These are phyloP conservation scores for Microdochium trichocladiopsis DNA, from an alignment of 2,329 filamentous ascomycete species.

Conservation along the genomic window DNA sequence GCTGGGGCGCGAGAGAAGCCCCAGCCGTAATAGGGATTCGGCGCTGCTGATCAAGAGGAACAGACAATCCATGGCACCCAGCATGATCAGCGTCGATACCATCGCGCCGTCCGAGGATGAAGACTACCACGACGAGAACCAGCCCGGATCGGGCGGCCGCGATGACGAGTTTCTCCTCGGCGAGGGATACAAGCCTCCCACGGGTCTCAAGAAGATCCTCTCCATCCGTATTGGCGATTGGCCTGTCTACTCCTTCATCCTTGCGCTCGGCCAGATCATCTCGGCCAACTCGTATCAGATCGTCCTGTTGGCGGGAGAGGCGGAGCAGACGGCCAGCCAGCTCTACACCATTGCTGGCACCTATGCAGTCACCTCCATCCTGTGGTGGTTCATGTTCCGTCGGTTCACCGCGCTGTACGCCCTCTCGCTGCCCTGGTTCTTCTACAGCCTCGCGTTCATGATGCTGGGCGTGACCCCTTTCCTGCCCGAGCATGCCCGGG, in stretches of 20 bases:
- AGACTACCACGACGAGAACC: too few species aligned
- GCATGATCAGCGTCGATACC: too few species aligned
- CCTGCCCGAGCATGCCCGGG: conserved; percentile 26
- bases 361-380: conserved; percentile 48
- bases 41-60: too few species aligned
- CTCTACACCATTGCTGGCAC: conserved; percentile 54
- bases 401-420: conserved; percentile 47
- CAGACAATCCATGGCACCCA: too few species aligned
- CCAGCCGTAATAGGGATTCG: too few species aligned
- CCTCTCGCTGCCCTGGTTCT: conserved; percentile 53
- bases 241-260: conserved; percentile 55
- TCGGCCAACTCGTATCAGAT: conserved; percentile 63
- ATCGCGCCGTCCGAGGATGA: too few species aligned
- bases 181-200: conserved; percentile 47
- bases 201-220: conserved; percentile 43
- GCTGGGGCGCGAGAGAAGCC: too few species aligned
- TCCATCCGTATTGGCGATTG: conserved; percentile 49
- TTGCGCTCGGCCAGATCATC: conserved; percentile 57
- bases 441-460: conserved; percentile 57
- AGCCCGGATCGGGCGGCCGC: too few species aligned
- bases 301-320: conserved; percentile 58
- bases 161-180: conserved; percentile 47
- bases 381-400: conserved; percentile 60
- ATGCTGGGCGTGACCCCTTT: conserved; percentile 54
- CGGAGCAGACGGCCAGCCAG: conserved; percentile 50